Base-by-base conservation (phyloP, 116 monocot species). In the Phalaenopsis hybrid region DNA sequence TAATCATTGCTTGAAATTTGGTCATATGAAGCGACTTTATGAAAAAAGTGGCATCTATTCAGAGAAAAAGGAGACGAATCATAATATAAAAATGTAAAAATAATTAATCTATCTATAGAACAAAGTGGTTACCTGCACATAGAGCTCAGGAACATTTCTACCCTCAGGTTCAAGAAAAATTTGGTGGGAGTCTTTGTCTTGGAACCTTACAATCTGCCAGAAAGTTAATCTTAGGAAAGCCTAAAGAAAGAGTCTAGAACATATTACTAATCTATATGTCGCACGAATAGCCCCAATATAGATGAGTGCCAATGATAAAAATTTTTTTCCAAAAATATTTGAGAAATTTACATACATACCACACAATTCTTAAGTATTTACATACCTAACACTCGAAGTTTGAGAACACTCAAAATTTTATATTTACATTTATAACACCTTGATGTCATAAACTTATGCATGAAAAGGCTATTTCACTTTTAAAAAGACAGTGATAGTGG, bases 121-220 rank as follows among this genome's bases (percentile, higher is more conserved):
- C 37, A 16, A 15, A 72, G 13, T 72, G 37, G 16, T 41, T 78
- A 99, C 99, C 99, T 99, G 99, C 79, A 99, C 92, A 84, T 99
- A 99, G 65, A 99, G 88, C 81, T 99, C 99, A 69, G 95, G 99
- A 75, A 99, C 95, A 87, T 63, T 93, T 82, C 99, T 86, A 74
- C 99, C 99, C 82, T 95, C 99, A 57, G 99, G 99, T 90, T 99
- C 99, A 50, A 99, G 95, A 87, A 99, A 99, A 51, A 99, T 92
- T 79, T 99, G 99, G 86, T 99, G 99, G n/a, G 99, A 99, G 2
- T 95, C 99, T 87, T 99, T 99, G 76, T 95, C 99, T 84, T 88
- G 81, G 85, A 99, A 99, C 79, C 95, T 89, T 82, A 99, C 95
- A 79, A 99, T 94, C 99, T 99, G 92, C 67, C 44, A 73, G 1